Percentiles rank a stretch among this genome's conserved stretches.
These are phyloP conservation scores for Thelephora ganbajun DNA, from an alignment of 768 basidiomycete species.

Conservation along the genomic window DNA sequence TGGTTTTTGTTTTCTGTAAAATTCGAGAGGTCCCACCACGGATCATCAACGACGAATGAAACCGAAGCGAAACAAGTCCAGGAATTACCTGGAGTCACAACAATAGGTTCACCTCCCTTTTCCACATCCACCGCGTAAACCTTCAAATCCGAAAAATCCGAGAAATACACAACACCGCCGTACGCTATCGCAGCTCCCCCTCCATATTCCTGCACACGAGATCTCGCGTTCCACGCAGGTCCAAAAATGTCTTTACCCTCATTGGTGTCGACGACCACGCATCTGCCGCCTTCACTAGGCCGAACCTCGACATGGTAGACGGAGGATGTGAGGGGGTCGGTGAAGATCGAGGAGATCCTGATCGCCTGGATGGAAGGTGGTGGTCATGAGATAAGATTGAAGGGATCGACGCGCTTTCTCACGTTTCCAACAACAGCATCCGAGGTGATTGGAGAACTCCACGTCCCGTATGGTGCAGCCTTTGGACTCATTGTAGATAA, in stretches of 20 bases:
- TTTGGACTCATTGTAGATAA: constrained; percentile 7
- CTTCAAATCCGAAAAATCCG: constrained; percentile 36
- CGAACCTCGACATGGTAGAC: constrained; percentile 48
- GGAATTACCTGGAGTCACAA: constrained; percentile 48
- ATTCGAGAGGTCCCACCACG: background rate
- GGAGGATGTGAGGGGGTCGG: constrained; percentile 31
- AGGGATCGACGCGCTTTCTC: background rate
- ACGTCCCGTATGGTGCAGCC: constrained; percentile 44
- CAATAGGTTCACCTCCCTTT: constrained; percentile 20
- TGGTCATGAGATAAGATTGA: too few relatives aligned
- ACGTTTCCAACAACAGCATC: constrained; percentile 36
- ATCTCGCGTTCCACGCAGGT: constrained; percentile 38
- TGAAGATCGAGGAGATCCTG: constrained; percentile 28
- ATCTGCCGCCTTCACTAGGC: constrained; percentile 40
- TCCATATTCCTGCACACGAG: constrained; percentile 54
- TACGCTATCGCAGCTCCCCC: constrained; percentile 45
- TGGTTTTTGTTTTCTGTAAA: constrained; percentile 29
- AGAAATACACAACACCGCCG: constrained; percentile 41
- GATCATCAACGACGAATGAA: constrained; percentile 6
- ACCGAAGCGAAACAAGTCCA: too few relatives aligned
- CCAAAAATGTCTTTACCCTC: constrained; percentile 38
- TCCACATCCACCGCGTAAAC: constrained; percentile 30
- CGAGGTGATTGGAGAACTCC: constrained; percentile 43
- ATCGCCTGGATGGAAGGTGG: constrained; percentile 13
- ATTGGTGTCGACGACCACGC: constrained; percentile 39